Base-by-base conservation (phyloP, 1,284 basidiomycete species). In the Fomitopsis schrenkii region DNA sequence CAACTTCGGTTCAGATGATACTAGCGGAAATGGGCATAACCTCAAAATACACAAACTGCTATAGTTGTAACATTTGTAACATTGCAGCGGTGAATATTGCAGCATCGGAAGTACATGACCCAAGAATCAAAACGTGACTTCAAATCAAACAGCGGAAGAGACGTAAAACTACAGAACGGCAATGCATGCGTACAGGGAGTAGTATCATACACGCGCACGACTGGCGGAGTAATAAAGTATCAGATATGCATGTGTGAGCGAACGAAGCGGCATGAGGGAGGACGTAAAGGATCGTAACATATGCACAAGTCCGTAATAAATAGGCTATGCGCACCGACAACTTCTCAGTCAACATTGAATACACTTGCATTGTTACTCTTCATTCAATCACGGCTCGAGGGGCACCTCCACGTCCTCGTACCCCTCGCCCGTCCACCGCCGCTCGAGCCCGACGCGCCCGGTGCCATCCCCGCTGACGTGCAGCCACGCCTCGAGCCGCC, bases 401-500 rank as follows among this genome's bases (percentile, higher is more conserved):
- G 48, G 48, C 48, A 50, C 48, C 48, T 50, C 28, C 48, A 54
- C 52, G 14, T 57, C 44, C 55, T 67, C 68, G 46, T 67, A 67
- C 26, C 69, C 70, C 38, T 72, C 69, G 15, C 64, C 72, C 55
- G 68, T 67, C 75, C 74, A 75, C 46, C 67, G 67, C 46, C 66
- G 62, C 35, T 64, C 63, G 28, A 73, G 67, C 48, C 62, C 66
- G 2, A 73, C 71, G 14, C 67, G 69, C 55, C 71, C 74, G 44
- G 75, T 74, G 30, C 66, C 73, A 60, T 73, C 70, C 35, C 74
- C 75, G 41, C 72, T 71, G 22, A 72, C 66, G 54, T 70, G 66
- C 66, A 91, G 74, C 85, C 88, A 88, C 44, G 87, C 89, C 71
- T 91, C 90, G 57, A 91, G 73, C 59, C 89, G 73, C 55, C 87